Evolutionary conservation across 73 alveolate species (phyloP).

Genomic region (Breviolum minutum): DNA sequence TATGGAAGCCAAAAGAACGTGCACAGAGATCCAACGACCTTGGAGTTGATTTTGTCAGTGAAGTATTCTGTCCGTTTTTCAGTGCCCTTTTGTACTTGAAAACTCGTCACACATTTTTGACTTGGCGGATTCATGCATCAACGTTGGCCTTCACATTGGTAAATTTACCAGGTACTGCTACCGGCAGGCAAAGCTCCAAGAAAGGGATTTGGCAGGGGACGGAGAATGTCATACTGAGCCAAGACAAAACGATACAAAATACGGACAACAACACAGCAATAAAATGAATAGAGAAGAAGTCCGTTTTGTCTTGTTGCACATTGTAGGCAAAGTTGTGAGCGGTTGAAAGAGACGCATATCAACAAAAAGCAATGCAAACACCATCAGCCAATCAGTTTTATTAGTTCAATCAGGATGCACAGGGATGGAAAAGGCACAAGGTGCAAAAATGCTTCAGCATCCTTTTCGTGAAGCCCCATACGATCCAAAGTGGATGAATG

Average conservation of each 20-base stretch:
- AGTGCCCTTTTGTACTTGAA: no score
- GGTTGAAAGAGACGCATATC: not conserved
- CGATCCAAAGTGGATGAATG: not conserved
- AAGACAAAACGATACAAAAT: no score
- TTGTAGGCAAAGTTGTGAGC: not conserved
- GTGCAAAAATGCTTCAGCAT: not conserved
- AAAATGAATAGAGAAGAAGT: not conserved
- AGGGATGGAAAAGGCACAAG: not conserved
- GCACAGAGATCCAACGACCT: no score
- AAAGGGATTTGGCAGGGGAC: not conserved
- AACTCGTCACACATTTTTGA: no score
- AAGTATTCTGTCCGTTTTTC: no score
- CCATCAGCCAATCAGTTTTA: not conserved
- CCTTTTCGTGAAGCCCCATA: not conserved
- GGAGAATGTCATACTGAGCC: not conserved
- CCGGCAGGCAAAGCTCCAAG: not conserved
- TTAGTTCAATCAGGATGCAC: not conserved
- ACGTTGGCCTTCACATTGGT: not conserved
- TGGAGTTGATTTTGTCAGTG: no score
- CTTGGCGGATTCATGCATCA: no score
- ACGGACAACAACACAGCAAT: no score
- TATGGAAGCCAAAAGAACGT: no score
- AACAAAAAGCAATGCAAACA: not conserved
- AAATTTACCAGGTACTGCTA: slow-evolving; percentile 5
- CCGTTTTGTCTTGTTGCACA: not conserved